Evolutionary conservation across 495 filamentous ascomycete genomes (phyloP), one percentile per base, ranked within the genome.

Genomic region (Talaromyces stipitatus): DNA sequence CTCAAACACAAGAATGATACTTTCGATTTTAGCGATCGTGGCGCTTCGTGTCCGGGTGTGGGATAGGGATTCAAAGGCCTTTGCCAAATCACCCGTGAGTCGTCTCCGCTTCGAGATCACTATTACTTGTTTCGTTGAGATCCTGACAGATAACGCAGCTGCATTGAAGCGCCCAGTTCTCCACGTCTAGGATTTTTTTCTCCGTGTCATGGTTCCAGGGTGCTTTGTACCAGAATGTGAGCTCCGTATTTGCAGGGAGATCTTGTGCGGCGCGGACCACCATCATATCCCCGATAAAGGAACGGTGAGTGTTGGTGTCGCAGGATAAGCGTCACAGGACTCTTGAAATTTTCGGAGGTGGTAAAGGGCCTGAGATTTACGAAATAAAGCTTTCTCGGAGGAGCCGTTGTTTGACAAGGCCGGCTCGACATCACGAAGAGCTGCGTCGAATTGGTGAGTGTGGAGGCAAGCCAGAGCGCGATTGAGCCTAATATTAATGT

Each of bases 201-300:
- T 46, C 48, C 3, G 50, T 58, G 11, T 52, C 64, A 11, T 55
- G 58, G 58, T 52, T 66, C 64, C 64, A 46, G 65, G 72, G 62
- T 20, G 57, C 52, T 46, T 62, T 45, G 54, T 76, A 76, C 51
- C 61, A 63, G 50, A 69, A 64, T 0, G 71, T 77, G 22, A 86
- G 46, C 60, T 86, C 83, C 12, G 78, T 77, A 54, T 76, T 69
- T 0, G 69, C 51, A 3, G 64, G 62, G 8, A 87, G 66, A 60
- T 77, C 64, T 20, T 60, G 57, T 8, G 67, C 62, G 0, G 83
- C 81, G n/a, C 81, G 79, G 22, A 82, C 58, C 48, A 85, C 68
- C 68, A 78, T 76, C 70, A 87, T 74, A 61, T 86, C 83, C 43
- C 82, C 80, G 57, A 85, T 79, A 64, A 82, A 84, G 20, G 75